A percentile compares a stretch with the other conserved stretches of the same genome.
Evolutionary conservation across 768 basidiomycete genomes (phyloP).

Genomic region (Dacryopinax primogenitus): DNA sequence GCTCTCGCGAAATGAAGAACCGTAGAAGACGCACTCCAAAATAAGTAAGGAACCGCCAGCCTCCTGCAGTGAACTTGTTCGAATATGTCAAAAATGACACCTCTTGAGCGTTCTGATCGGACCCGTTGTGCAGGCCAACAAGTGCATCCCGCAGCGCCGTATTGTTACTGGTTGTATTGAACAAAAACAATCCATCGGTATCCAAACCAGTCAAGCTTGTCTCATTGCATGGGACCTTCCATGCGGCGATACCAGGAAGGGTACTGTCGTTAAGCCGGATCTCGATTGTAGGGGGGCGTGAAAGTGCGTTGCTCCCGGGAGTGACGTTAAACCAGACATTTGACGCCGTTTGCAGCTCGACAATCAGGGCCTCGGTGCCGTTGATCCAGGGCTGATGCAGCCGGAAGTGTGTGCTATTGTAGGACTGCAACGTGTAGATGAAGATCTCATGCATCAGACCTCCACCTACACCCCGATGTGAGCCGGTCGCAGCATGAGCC

Average conservation of each 20-base stretch:
- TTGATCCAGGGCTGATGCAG: slow-evolving; percentile 35
- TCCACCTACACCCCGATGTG: not conserved
- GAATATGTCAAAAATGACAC: slow-evolving; percentile 33
- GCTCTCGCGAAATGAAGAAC: not conserved
- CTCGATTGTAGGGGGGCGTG: slow-evolving; percentile 28
- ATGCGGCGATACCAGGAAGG: slow-evolving; percentile 20
- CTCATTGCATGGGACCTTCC: slow-evolving; percentile 31
- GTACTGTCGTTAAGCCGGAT: slow-evolving; percentile 24
- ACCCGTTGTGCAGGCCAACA: slow-evolving; percentile 23
- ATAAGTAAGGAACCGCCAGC: slow-evolving; percentile 35
- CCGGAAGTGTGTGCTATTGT: slow-evolving; percentile 27
- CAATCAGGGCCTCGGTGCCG: slow-evolving; percentile 26
- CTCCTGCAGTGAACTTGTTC: slow-evolving; percentile 34
- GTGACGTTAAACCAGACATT: slow-evolving; percentile 30
- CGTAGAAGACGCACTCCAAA: slow-evolving; percentile 11
- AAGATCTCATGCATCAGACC: slow-evolving; percentile 30
- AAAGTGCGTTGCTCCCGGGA: slow-evolving; percentile 26
- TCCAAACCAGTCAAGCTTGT: slow-evolving; percentile 29
- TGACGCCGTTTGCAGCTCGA: slow-evolving; percentile 23
- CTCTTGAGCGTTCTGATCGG: slow-evolving; percentile 21
- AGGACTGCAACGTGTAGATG: slow-evolving; percentile 33
- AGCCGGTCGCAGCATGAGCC: not conserved
- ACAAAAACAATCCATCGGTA: slow-evolving; percentile 27
- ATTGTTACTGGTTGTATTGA: slow-evolving; percentile 20
- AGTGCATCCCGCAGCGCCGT: slow-evolving; percentile 24